Evolutionary conservation across 2,329 filamentous ascomycete genomes (phyloP), one percentile per base, ranked within the genome.

Genomic region (Dothistroma septosporum): DNA sequence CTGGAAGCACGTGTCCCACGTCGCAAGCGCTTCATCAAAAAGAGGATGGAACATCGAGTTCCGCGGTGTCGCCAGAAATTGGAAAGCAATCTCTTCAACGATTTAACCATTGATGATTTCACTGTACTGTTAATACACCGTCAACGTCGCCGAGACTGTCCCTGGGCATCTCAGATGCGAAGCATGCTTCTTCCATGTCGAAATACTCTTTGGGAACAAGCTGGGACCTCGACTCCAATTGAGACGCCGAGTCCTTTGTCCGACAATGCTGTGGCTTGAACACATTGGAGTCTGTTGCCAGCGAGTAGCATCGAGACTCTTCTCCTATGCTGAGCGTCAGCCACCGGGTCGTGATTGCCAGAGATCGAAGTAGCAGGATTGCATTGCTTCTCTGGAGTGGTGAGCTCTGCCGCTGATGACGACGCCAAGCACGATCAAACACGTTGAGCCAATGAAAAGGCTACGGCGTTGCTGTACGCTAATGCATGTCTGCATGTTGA

Each of bases 121-220:
- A n/a, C 53, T 61, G 55, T 7, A 57, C 57, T 52, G 58, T 61
- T 24, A 50, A 48, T 5, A 52, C 24, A 14, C 55, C 37, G 35
- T 59, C 55, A 53, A 63, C 57, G 52, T 63, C 58, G 44, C 53
- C 35, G 9, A 63, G 55, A 33, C 53, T 59, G 35, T 63, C 58
- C 22, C 55, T 50, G n/a, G 58, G 55, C 53, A 63, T 60, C 31
- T 63, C 58, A 22, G 55, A 59, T 7, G 58, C 61, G 2, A 61
- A 58, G 55, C 59, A 54, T 53, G 59, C 59, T 54, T 31, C 44
- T 9, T 41, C 35, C 49, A 58, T 61, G 2, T n/a, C 55, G 37
- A 37, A 19, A 3, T 6, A 14, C 8, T 16, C 41, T 44, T 44
- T n/a, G 1, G 16, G n/a, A 1, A n/a, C 6, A 16, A 19, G 14